Evolutionary conservation across 2,329 filamentous ascomycete species (phyloP), one percentile per base, ranked within the genome.

Genomic region (Tolypocladium capitatum): DNA sequence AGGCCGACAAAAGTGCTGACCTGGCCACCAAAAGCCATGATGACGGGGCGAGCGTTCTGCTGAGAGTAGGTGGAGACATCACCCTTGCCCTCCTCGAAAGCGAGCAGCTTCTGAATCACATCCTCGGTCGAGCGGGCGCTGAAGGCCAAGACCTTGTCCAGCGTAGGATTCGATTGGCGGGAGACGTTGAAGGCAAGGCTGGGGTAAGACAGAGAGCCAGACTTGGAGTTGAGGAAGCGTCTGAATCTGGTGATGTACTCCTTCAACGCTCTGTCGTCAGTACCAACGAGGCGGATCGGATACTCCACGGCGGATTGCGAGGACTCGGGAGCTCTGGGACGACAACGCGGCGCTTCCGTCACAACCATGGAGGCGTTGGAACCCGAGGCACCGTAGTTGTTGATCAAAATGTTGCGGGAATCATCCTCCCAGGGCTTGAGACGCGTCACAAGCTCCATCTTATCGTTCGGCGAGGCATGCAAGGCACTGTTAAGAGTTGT

Each of bases 351-450:
- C 14, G 53, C 31, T 28, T 56, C 46, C 1, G 40, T 50, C 2
- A 63, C 18, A 9, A 62, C 41, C 6, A 62, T 36, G 1, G 54
- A 52, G 3, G 54, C 54, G 48, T 58, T 62, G 7, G 49, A 56
- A 0, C 59, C 56, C 0, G 54, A 52, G 0, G 64, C 64, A 27
- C 65, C 64, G 35, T 63, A 68, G 49, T 63, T 68, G 50, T 67
- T 68, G 10, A 68, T 38, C 3, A 63, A 45, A 1, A 62, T 60
- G 1, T 43, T 51, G 32, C 42, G 51, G 14, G 45, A 49, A 0
- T 45, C 31, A 1, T 5, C 46, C 1, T 51, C 27, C 63, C 60
- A 65, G 0, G 56, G 52, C n/a, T 45, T 3, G 48, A 43, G n/a
- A n/a, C n/a, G n/a, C n/a, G n/a, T n/a, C n/a, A n/a, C n/a, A n/a